These are phyloP conservation scores for Galerina marginata DNA, from an alignment of 768 basidiomycete species.

Conservation along the genomic window DNA sequence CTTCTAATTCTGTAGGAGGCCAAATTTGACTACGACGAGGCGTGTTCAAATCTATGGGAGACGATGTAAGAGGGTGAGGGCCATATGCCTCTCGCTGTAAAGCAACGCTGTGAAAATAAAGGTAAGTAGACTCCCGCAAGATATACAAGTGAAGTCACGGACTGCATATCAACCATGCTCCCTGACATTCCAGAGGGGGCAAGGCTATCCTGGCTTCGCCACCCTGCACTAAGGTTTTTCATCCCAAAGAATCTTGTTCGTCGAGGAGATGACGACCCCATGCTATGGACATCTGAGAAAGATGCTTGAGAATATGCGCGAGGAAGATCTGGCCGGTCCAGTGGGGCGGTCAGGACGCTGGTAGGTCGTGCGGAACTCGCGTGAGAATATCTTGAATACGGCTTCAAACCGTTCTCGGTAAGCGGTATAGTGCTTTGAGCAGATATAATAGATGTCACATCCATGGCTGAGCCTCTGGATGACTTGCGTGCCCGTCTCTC, in stretches of 20 bases:
- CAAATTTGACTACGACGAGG: constrained; percentile 60
- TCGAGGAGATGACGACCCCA: constrained; percentile 69
- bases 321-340: constrained; percentile 65
- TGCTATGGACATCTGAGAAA: constrained; percentile 80
- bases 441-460: constrained; percentile 78
- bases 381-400: constrained; percentile 66
- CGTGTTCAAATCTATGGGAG: constrained; percentile 42
- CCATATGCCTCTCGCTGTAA: constrained; percentile 67
- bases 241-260: constrained; percentile 81
- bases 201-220: constrained; percentile 82
- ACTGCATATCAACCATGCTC: constrained; percentile 95
- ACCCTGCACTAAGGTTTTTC: constrained; percentile 71
- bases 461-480: constrained; percentile 71
- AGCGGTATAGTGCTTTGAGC: constrained; percentile 58
- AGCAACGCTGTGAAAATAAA: constrained; percentile 60
- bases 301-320: constrained; percentile 79
- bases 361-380: constrained; percentile 59
- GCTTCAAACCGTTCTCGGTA: constrained; percentile 64
- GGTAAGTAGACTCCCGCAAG: constrained; percentile 7
- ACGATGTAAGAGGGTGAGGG: constrained; percentile 32
- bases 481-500: constrained; percentile 77
- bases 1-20: constrained; percentile 45
- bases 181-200: constrained; percentile 83
- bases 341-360: constrained; percentile 63
- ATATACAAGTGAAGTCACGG: constrained; percentile 37